phyloP scores from a whole-genome alignment of 106 monocot species.

The Dendrobium officinale region DNA sequence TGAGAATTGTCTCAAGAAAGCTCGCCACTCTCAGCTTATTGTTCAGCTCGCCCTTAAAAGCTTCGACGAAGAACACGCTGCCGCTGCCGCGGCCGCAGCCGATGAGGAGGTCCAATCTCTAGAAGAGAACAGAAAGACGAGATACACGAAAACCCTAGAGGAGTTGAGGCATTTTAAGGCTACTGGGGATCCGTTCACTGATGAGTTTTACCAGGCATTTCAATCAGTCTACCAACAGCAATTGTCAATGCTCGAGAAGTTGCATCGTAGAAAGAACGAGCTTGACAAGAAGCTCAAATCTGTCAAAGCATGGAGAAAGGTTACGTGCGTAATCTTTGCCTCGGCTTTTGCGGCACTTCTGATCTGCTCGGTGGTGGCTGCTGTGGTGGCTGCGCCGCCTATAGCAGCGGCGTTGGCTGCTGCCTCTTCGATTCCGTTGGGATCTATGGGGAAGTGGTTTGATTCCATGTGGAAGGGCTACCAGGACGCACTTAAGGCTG shows the following conservation, averaged over 20 bases:
- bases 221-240: slow-evolving; percentile 49
- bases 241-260: slow-evolving; percentile 58
- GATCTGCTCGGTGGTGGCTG: slow-evolving; percentile 78
- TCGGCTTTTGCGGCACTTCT: slow-evolving; percentile 52
- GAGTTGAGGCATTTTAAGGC: slow-evolving; percentile 51
- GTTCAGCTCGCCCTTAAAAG: slow-evolving; percentile 72
- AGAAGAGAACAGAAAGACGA: slow-evolving; percentile 5
- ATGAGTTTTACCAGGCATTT: slow-evolving; percentile 61
- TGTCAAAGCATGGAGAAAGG: slow-evolving; percentile 48
- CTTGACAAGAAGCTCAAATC: slow-evolving; percentile 47
- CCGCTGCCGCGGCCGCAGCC: not conserved
- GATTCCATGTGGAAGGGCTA: slow-evolving; percentile 57
- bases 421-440: slow-evolving; percentile 50
- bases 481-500: slow-evolving; percentile 29
- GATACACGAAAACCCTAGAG: slow-evolving; percentile 42
- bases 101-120: slow-evolving; percentile 21
- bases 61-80: slow-evolving; percentile 42
- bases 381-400: slow-evolving; percentile 59
- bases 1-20: slow-evolving; percentile 70
- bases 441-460: slow-evolving; percentile 74
- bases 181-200: slow-evolving; percentile 54
- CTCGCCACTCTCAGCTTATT: slow-evolving; percentile 70
- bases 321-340: slow-evolving; percentile 60
- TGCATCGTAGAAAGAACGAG: slow-evolving; percentile 38
- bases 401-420: slow-evolving; percentile 52